Conservation (phyloP, 2,329 filamentous ascomycete species). For the Claviceps sp. region DNA sequence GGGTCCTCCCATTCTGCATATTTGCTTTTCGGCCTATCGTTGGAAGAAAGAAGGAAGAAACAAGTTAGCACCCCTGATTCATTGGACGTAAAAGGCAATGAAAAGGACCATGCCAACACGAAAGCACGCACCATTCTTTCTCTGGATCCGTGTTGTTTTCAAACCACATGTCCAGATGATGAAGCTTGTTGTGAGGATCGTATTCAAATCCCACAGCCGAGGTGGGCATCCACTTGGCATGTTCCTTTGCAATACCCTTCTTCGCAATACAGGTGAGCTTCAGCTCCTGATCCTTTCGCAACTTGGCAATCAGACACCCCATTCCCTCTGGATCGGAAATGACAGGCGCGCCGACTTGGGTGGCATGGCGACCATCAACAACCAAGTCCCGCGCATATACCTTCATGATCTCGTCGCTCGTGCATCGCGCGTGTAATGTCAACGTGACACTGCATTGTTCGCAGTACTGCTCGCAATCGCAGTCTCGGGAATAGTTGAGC, state of each 20-base stretch:
- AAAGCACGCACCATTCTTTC: slow-evolving; percentile 61
- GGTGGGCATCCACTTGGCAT: slow-evolving; percentile 94
- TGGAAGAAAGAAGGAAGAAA: not conserved
- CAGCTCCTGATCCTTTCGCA: slow-evolving; percentile 80
- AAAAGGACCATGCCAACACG: too few relatives aligned
- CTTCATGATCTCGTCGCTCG: slow-evolving; percentile 75
- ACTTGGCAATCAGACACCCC: slow-evolving; percentile 78
- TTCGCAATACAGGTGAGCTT: slow-evolving; percentile 87
- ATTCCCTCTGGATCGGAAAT: slow-evolving; percentile 71
- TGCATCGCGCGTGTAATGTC: slow-evolving; percentile 74
- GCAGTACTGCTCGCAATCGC: slow-evolving; percentile 92
- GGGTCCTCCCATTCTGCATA: slow-evolving; percentile 71
- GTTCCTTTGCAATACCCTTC: slow-evolving; percentile 97
- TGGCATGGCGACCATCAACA: slow-evolving; percentile 54
- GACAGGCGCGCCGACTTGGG: slow-evolving; percentile 69
- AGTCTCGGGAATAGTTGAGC: slow-evolving; percentile 81
- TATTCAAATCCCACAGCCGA: slow-evolving; percentile 94
- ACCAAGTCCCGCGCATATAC: slow-evolving; percentile 86
- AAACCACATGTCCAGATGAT: slow-evolving; percentile 89
- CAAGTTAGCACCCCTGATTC: not conserved
- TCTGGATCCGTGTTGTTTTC: slow-evolving; percentile 59
- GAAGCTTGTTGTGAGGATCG: slow-evolving; percentile 91
- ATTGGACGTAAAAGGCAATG: not conserved
- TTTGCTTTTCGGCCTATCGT: slow-evolving; percentile 60
- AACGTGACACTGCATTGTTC: slow-evolving; percentile 81